Evolutionary conservation across 2,329 filamentous ascomycete species (phyloP).

Genomic region (Colletotrichum sansevieriae): DNA sequence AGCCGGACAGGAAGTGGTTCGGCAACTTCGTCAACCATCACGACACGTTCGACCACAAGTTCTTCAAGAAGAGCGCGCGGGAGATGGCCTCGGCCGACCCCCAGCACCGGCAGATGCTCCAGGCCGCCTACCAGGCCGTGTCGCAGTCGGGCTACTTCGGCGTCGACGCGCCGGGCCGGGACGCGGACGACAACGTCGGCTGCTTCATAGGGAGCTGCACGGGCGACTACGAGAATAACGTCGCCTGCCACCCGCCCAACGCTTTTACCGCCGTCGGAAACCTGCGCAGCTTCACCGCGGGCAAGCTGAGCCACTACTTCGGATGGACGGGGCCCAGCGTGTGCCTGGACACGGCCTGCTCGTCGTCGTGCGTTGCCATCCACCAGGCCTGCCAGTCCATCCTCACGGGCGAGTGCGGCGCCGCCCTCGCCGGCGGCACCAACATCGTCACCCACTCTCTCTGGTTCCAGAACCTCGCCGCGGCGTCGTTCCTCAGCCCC

Average conservation of each 20-base stretch:
- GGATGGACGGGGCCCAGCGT: slow-evolving; percentile 54
- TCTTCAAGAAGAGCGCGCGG: slow-evolving; percentile 55
- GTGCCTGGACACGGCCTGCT: slow-evolving; percentile 56
- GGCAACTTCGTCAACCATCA: slow-evolving; percentile 45
- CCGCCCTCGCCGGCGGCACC: slow-evolving; percentile 55
- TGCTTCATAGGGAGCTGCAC: slow-evolving; percentile 51
- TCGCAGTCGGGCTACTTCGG: slow-evolving; percentile 47
- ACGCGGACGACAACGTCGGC: slow-evolving; percentile 47
- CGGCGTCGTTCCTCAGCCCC: slow-evolving; percentile 46
- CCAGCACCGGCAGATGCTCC: slow-evolving; percentile 53
- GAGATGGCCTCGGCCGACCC: slow-evolving; percentile 51
- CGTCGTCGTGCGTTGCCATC: slow-evolving; percentile 48
- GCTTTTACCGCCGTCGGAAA: slow-evolving; percentile 55
- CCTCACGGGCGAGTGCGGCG: slow-evolving; percentile 48
- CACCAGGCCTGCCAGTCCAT: slow-evolving; percentile 50
- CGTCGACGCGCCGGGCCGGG: background rate
- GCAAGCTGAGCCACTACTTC: slow-evolving; percentile 53
- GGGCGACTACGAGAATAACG: slow-evolving; percentile 57
- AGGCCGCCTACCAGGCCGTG: slow-evolving; percentile 57
- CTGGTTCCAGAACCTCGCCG: slow-evolving; percentile 41
- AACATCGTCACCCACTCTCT: slow-evolving; percentile 48
- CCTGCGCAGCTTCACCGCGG: slow-evolving; percentile 50
- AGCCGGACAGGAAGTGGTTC: slow-evolving; percentile 21
- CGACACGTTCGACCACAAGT: slow-evolving; percentile 53
- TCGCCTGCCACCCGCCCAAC: slow-evolving; percentile 49